Evolutionary conservation across 768 basidiomycete species (phyloP).

Genomic region (Russula compacta): DNA sequence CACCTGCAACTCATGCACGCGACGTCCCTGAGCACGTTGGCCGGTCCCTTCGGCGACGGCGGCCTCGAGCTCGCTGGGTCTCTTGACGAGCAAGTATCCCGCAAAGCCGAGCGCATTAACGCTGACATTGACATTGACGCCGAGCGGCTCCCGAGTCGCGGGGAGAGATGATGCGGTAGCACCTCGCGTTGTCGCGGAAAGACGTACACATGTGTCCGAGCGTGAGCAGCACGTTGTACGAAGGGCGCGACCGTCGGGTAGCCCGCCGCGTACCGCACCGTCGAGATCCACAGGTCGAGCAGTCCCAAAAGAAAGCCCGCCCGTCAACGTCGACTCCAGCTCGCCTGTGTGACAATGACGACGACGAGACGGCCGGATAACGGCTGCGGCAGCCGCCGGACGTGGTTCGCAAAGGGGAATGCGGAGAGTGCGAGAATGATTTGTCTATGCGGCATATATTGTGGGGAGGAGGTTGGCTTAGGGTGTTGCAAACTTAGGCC

Average conservation of each 20-base stretch:
- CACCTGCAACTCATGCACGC: conserved; percentile 60
- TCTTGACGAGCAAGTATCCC: conserved; percentile 83
- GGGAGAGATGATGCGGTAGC: conserved; percentile 34
- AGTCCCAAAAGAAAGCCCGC: conserved; percentile 66
- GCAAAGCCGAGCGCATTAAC: conserved; percentile 86
- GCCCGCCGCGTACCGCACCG: conserved; percentile 54
- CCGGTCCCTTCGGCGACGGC: conserved; percentile 58
- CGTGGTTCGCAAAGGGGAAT: conserved; percentile 74
- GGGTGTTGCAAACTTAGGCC: too few relatives aligned
- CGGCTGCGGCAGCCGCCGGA: conserved; percentile 42
- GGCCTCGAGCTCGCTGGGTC: conserved; percentile 60
- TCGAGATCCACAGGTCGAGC: conserved; percentile 68
- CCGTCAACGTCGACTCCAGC: conserved; percentile 44
- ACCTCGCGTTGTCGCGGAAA: conserved; percentile 67
- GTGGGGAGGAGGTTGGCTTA: background rate
- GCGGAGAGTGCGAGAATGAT: conserved; percentile 58
- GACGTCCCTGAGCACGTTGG: conserved; percentile 54
- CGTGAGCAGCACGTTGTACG: conserved; percentile 79
- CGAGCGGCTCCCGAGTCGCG: conserved; percentile 48
- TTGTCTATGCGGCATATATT: conserved; percentile 36
- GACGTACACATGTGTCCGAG: conserved; percentile 75
- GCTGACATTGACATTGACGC: conserved; percentile 22
- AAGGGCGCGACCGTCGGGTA: conserved; percentile 60
- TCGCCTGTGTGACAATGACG: conserved; percentile 33
- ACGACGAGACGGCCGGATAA: too few relatives aligned